Evolutionary conservation across 208 protist species (phyloP), one percentile per base, ranked within the genome.

Genomic region (Trypanosoma lewisi): DNA sequence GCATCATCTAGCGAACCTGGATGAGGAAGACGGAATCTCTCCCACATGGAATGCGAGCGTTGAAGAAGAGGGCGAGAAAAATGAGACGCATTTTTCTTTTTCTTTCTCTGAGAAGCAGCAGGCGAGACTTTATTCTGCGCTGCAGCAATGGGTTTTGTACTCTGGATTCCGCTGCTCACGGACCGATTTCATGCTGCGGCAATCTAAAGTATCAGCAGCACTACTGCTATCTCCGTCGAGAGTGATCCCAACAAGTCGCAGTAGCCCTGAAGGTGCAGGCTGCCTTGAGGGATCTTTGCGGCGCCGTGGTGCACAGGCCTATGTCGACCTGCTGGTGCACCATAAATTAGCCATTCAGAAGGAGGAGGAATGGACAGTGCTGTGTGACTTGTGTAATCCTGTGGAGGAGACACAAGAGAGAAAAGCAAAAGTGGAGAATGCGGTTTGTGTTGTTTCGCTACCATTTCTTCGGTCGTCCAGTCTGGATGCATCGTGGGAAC

Each of bases 281-380:
- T 14, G 9, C 30, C 50, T 82, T 0, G 70, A 57, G 25, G 37
- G 31, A 11, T 66, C 67, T 27, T n/a, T 85, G 5, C 58, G 57
- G n/a, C 62, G 67, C 19, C 79, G 79, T 48, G 79, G 70, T 6
- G 79, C 70, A 19, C 21, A 49, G 42, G 68, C 66, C 14, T 85
- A 81, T 39, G 56, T 85, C 39, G 73, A 73, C 62, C 54, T 78
- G 19, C 68, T 85, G 12, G 62, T 76, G 25, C 60, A 70, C 30
- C 67, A 75, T 55, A 12, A 36, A 6, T 39, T 49, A 17, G 7
- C 37, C 19, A 57, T 72, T 16, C 11, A 27, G 6, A 28, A 51
- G 28, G 56, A 50, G 39, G 58, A 31, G 12, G 73, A 78, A 52
- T 85, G 70, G 79, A 12, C 23, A 4, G 56, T 30, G 21, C n/a